Base-by-base conservation (phyloP, 2,329 filamentous ascomycete species). In the Cercospora nicotianae region DNA sequence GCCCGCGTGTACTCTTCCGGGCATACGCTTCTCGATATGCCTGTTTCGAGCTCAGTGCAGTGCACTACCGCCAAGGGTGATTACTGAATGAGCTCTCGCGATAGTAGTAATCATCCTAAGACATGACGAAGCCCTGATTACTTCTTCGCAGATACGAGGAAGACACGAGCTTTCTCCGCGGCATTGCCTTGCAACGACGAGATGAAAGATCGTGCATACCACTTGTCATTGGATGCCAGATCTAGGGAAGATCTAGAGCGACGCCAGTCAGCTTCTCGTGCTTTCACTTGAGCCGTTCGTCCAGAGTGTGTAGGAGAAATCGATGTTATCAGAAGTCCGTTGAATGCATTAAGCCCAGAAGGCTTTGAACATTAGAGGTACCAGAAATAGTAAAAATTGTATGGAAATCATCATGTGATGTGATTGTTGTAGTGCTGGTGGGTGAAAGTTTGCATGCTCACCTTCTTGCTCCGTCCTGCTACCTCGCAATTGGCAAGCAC, bases 361-460 rank as follows among this genome's bases (percentile, higher is more conserved):
- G 62, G 77, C 78, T 85, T 85, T 88, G 94, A 90, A 91, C 87
- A 92, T 92, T 94, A 96, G 93, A 96, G 93, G 93, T 96, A 93
- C 93, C 93, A 96, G 92, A 95, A 94, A 90, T 69, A 75, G 83
- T 84, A 79, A 81, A 26, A 65, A 42, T 83, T 84, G 84, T 57
- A 66, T 53, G 67, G 67, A 69, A 61, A 69, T 69, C 67, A 69
- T 69, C 67, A 71, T 68, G 57, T 55, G 31, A 58, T 58, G 48
- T 26, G 31, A 31, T 60, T 20, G n/a, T 28, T 7, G 5, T 36
- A 39, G 23, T 48, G 60, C 8, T 18, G 18, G 20, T 9, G 5
- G 20, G 26, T 36, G 48, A 10, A 23, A 16, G 39, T 39, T n/a
- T 64, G 31, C 48, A 39, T 58, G 53, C 53, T 58, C 26, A 58